These are phyloP conservation scores for Fusarium haematococcum DNA, from an alignment of 2,329 filamentous ascomycete genomes.

Conservation along the genomic window DNA sequence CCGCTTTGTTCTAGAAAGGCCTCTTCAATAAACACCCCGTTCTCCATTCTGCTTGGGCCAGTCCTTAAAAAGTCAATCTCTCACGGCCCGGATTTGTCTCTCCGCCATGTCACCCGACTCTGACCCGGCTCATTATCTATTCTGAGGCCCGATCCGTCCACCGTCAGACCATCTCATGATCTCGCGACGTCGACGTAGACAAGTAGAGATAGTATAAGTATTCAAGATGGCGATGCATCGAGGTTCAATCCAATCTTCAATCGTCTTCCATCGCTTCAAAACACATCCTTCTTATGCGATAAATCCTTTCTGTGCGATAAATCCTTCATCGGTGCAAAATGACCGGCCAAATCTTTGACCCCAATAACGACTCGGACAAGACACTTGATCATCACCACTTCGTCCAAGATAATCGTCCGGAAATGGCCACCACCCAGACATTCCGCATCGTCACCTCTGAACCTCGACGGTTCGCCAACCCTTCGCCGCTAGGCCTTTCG, in stretches of 20 bases:
- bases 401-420: neutral
- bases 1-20: neutral
- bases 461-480: conserved; percentile 81
- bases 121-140: neutral
- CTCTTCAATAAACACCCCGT: neutral
- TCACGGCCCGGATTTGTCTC: neutral
- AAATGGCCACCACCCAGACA: neutral
- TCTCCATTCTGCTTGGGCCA: neutral
- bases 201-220: neutral
- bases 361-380: conserved; percentile 4
- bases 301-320: neutral
- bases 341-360: conserved; percentile 1
- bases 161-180: neutral
- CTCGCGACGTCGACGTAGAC: neutral
- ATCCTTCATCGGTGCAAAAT: neutral
- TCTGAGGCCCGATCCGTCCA: neutral
- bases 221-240: neutral
- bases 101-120: neutral
- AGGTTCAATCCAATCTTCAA: neutral
- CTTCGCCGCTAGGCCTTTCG: conserved; percentile 78
- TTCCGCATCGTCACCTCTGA: conserved; percentile 39
- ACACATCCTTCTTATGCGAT: neutral
- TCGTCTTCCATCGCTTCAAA: neutral
- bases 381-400: neutral
- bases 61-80: conserved; percentile 1